Base-by-base conservation (phyloP, 257 asterid species). In the Ajuga chamaepitys region DNA sequence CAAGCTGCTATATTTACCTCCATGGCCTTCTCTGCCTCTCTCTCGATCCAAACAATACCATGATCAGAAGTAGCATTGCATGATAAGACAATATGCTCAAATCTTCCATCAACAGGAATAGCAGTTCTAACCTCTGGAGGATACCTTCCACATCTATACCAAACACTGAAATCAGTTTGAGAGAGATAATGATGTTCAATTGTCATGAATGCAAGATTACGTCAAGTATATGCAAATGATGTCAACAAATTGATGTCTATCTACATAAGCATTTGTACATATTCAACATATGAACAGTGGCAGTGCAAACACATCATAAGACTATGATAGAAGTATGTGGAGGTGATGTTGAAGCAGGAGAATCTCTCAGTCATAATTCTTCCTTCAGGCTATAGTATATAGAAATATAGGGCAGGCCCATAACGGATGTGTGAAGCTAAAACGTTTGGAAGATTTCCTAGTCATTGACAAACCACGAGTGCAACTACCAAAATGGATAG, bases 41-140 rank as follows among this genome's bases (percentile, higher is more conserved):
- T 74, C 75, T 89, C 88, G 35, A 93, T 93, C 96, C 97, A 93
- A 45, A 87, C 70, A 73, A 93, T 93, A 67, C 81, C 96, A 74
- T 89, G 99, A 81, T 93, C 99, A 10, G 97, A 81, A 22, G 88
- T 89, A 58, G 96, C 92, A 62, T 93, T 86, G 86, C 95, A 83
- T 35, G 99, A 89, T 77, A 93, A 74, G 40, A 93, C 99, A 32
- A 93, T 89, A 72, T 93, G 99, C 66, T 93, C 97, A 24, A 93
- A 93, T 77, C 99, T 87, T 68, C 97, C 99, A 52, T 93, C 99
- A 71, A 93, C 97, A 2, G 97, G 99, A 46, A 93, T 93, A 38
- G 97, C 96, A 25, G 99, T 93, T 79, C 96, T 82, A 26, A 89
- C 95, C 63, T 86, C 95, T 24, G 99, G 99, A 62, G 97, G 99